Base-by-base conservation (phyloP, 805 yeast genomes). In the Saturnispora halmiae region DNA sequence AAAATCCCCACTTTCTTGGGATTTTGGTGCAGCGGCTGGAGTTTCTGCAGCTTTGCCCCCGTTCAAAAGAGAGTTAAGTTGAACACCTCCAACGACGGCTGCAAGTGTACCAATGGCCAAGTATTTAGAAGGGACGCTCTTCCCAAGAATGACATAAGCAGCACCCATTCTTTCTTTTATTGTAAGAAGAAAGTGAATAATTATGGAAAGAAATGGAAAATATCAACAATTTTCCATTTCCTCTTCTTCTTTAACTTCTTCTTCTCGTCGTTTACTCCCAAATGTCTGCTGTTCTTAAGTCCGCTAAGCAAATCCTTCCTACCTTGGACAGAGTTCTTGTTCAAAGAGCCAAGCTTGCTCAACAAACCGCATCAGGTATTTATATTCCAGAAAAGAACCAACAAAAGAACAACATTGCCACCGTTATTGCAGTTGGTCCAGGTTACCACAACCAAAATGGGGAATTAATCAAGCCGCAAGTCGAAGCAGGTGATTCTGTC, bases 321-420 rank as follows among this genome's bases (percentile, higher is more conserved):
- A 77, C 94, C 53, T 73, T 92, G 53, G 97, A 92, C 79, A 82
- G 98, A 69, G 90, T 92, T 46, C 77, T 92, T 49, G 96, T 92
- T 48, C 96, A 88, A 71, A 83, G 96, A 66, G 67, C 82, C 59
- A 87, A 86, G 73, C 94, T 95, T 45, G 81, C 84, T 58, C 73
- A 90, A 51, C 74, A 87, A 70, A 88, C 97, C 45, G 82, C 95
- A 43, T 79, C 92, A 34, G 97, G 97, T 58, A 75, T 88, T 57
- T 84, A 77, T 67, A 81, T 88, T 52, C 97, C 97, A 47, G 96
- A 88, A 68, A 87, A 87, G 73, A 88, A 90, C 72, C 94, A 82
- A 55, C 90, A 85, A 63, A 92, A 90, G 69, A 75, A 87, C 59
- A 84, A 84, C 72, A 83, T 86, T 66, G 98, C 88, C 47, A 79